Percentiles rank a stretch among this genome's conserved stretches.
Conservation (phyloP, 768 basidiomycete genomes). For the Xanthoconium purpureum region DNA sequence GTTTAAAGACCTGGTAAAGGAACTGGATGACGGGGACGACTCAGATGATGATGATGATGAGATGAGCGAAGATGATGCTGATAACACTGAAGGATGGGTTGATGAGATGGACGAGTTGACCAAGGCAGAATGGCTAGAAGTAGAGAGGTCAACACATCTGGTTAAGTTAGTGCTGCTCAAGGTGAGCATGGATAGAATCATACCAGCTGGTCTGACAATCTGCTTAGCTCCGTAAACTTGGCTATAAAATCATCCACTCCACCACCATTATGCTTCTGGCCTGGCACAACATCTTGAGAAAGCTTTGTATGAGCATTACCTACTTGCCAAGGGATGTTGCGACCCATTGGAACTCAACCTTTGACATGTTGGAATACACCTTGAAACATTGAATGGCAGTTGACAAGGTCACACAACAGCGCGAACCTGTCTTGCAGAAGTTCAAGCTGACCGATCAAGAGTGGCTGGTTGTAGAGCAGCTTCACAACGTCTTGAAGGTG, state of each 20-base stretch:
- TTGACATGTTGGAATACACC: too few species aligned
- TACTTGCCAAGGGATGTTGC: conserved; percentile 15
- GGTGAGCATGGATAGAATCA: background rate
- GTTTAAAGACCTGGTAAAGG: too few species aligned
- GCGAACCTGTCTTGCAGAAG: conserved; percentile 10
- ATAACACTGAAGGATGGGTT: conserved; percentile 9
- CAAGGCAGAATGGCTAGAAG: background rate
- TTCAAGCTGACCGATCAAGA: too few species aligned
- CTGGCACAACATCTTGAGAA: too few species aligned
- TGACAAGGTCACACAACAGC: background rate
- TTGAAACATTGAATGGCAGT: background rate
- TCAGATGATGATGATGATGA: conserved; percentile 4
- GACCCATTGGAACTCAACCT: too few species aligned
- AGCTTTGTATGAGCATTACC: background rate
- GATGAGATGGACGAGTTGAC: background rate
- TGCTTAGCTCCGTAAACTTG: too few species aligned
- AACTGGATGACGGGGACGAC: too few species aligned
- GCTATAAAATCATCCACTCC: too few species aligned
- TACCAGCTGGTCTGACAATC: too few species aligned
- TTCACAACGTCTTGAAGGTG: background rate
- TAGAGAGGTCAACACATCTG: background rate
- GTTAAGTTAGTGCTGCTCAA: conserved; percentile 2
- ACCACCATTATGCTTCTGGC: conserved; percentile 15
- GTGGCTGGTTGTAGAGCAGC: too few species aligned
- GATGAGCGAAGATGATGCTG: conserved; percentile 21